These are phyloP conservation scores for Fraxinus sp. DNA, from an alignment of 305 asterid species.

Conservation along the genomic window DNA sequence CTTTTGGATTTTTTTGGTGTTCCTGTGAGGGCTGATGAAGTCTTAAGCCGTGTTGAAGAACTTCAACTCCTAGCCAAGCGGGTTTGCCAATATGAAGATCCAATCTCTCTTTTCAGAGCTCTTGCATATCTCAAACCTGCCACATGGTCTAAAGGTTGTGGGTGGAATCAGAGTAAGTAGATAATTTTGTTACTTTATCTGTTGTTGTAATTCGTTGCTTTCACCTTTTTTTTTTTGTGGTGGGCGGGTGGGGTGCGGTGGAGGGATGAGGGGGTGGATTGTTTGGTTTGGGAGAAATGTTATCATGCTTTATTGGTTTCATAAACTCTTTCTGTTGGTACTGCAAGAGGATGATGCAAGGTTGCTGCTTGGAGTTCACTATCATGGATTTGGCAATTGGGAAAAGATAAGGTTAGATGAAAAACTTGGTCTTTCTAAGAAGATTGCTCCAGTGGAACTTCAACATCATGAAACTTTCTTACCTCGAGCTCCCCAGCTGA, in stretches of 20 bases:
- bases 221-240: not conserved
- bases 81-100: conserved; percentile 79
- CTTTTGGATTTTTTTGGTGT: conserved; percentile 95
- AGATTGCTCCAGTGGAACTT: conserved; percentile 98
- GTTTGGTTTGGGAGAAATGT: conserved; percentile 3
- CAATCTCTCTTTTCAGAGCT: conserved; percentile 81
- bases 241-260: not conserved
- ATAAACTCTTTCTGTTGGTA: conserved; percentile 25
- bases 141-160: conserved; percentile 99
- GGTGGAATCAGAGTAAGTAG: conserved; percentile 98
- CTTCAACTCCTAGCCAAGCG: conserved; percentile 95
- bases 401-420: conserved; percentile 87
- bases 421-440: conserved; percentile 80
- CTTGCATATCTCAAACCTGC: conserved; percentile 87
- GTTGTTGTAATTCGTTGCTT: conserved; percentile 2
- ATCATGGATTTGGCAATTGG: conserved; percentile 99
- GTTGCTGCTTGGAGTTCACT: conserved; percentile 92
- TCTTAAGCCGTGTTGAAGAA: conserved; percentile 89
- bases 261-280: not conserved
- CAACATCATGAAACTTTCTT: conserved; percentile 97
- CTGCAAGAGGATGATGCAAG: conserved; percentile 94
- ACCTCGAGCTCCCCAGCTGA: conserved; percentile 98
- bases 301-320: conserved; percentile 10
- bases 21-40: conserved; percentile 94
- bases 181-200: not conserved